Base-by-base conservation (phyloP, 768 basidiomycete genomes). In the Phlegmacium glaucopus region DNA sequence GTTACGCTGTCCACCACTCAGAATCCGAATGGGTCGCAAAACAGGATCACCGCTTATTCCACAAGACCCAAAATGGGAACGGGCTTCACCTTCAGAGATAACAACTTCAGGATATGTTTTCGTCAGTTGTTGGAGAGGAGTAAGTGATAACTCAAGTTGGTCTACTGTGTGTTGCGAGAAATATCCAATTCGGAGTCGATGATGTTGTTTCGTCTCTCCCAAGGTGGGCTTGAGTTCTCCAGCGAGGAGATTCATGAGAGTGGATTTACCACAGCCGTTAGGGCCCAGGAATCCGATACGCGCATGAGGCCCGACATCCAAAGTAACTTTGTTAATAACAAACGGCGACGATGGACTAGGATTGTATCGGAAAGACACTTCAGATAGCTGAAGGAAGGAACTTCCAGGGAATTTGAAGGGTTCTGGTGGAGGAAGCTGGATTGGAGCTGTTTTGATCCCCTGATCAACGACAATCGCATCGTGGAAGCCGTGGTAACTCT, bases 151-250 rank as follows among this genome's bases (percentile, higher is more conserved):
- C 9, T 74, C 65, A 4, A 83, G 67, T 34, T 72, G 69, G 52
- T 85, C 82, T 11, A 85, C 81, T 0, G 74, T 72, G 57, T 83
- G 78, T 55, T 87, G 83, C 0, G 74, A 74, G 55, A 80, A 87
- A 62, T 81, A 82, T 1, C 79, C 80, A 30, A 85, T 75, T 15
- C 69, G 69, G 26, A 77, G 66, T 5, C 71, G 65, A 4, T 82
- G 75, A 60, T 85, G 84, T 26, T 70, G 69, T 26, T 64, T 69
- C 9, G 83, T 71, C 25, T 61, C 72, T 8, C 84, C 84, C 4
- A 55, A 58, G 8, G 64, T 68, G 0, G 80, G 76, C 18, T 61
- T 56, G 17, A 78, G 60, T 25, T 56, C 63, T 50, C 71, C 72
- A 12, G 72, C 66, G 34, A 75, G 60, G 17, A 75, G 50, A 45